Percentiles rank a stretch among this genome's conserved stretches.
These are phyloP conservation scores for Penicillium flavigenum DNA, from an alignment of 495 filamentous ascomycete genomes.

Conservation along the genomic window DNA sequence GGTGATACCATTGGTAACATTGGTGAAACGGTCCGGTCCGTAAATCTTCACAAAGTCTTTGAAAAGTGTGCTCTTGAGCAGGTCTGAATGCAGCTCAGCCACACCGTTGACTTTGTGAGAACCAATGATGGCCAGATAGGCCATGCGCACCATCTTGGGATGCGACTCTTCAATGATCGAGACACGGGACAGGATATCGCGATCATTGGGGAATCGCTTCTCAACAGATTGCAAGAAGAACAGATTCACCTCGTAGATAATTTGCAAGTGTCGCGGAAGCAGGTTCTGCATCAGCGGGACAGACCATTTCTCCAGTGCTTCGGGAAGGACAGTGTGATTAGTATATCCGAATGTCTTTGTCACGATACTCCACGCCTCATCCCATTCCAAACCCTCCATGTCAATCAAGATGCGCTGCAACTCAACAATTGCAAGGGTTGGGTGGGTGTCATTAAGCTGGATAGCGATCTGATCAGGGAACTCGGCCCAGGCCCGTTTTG, in stretches of 20 bases:
- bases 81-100: conserved; percentile 92
- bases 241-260: conserved; percentile 98
- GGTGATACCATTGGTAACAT: conserved; percentile 97
- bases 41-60: conserved; percentile 96
- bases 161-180: conserved; percentile 97
- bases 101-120: conserved; percentile 99
- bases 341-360: conserved; percentile 86
- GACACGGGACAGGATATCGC: conserved; percentile 77
- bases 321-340: conserved; percentile 96
- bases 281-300: conserved; percentile 90
- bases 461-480: conserved; percentile 96
- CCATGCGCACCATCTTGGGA: conserved; percentile 99
- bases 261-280: conserved; percentile 90
- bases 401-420: conserved; percentile 90
- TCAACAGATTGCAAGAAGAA: conserved; percentile 90
- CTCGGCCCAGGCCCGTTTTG: conserved; percentile 82
- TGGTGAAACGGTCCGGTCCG: conserved; percentile 94
- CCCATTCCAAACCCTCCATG: conserved; percentile 87
- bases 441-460: conserved; percentile 97
- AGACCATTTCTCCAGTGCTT: conserved; percentile 98
- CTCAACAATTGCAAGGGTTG: conserved; percentile 93
- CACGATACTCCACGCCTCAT: conserved; percentile 85
- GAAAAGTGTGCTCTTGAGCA: conserved; percentile 98
- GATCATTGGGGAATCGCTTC: conserved; percentile 82
- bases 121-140: conserved; percentile 88